Conservation (phyloP, 2,329 filamentous ascomycete genomes). For the Paracorniculantispora psalliotae region DNA sequence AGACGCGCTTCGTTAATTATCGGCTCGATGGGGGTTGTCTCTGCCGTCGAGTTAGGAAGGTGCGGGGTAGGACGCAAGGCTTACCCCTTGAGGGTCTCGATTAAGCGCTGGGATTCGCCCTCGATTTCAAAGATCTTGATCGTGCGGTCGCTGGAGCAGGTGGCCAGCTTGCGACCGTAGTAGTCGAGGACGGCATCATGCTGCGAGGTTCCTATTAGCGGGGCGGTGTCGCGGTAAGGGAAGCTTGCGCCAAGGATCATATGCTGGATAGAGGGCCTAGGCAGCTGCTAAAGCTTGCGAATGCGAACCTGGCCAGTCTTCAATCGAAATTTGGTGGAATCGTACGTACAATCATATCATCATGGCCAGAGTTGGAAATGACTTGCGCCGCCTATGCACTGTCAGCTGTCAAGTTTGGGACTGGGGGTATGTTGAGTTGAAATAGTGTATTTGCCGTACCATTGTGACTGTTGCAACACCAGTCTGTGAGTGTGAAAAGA, state of each 20-base stretch:
- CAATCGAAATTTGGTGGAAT: neutral
- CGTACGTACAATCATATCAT: slow-evolving; percentile 96
- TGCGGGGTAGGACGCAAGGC: slow-evolving; percentile 19
- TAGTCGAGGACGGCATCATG: slow-evolving; percentile 99
- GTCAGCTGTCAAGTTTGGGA: neutral
- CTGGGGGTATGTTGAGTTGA: neutral
- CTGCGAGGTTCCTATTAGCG: slow-evolving; percentile 38
- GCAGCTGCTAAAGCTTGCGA: neutral
- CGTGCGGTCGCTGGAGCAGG: slow-evolving; percentile 95
- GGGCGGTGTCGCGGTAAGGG: slow-evolving; percentile 6
- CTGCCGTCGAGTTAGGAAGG: neutral
- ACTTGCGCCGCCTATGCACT: slow-evolving; percentile 36
- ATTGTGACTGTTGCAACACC: slow-evolving; percentile 4
- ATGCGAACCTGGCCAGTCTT: neutral
- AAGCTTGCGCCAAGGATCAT: no score
- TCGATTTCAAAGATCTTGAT: slow-evolving; percentile 99
- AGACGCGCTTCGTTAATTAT: neutral
- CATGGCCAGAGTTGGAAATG: slow-evolving; percentile 58
- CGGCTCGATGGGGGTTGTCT: slow-evolving; percentile 16
- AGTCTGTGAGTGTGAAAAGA: neutral
- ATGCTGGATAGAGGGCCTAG: no score
- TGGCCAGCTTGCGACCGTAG: slow-evolving; percentile 92
- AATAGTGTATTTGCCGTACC: slow-evolving; percentile 1
- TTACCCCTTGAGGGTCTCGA: slow-evolving; percentile 93
- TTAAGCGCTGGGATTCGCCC: slow-evolving; percentile 80